Evolutionary conservation across 2,329 filamentous ascomycete genomes (phyloP), one percentile per base, ranked within the genome.

Genomic region (Bipolaris zeicola): DNA sequence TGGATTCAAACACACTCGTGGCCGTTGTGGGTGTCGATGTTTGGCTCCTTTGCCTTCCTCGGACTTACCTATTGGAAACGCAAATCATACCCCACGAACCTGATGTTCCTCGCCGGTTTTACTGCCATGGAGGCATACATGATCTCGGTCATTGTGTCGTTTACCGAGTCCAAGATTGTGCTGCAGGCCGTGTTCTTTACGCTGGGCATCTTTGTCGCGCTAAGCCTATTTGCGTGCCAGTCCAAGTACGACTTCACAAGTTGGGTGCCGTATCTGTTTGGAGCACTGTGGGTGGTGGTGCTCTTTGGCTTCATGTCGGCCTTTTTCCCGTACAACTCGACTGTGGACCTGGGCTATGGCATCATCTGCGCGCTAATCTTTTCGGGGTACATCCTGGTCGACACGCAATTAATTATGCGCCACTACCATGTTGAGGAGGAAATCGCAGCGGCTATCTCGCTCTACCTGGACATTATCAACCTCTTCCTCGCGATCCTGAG

Each of bases 361-460:
- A 88, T 89, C 6, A 78, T 93, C 13, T 85, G 87, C 0, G 94
- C 95, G 2, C 80, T 99, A 43, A 86, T 99, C 73, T 99, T 99
- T 82, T 93, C 89, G 46, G 94, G 83, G 6, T 99, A 99, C 79
- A 96, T 99, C 60, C 83, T 99, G 44, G 91, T 98, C 44, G 95
- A 99, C 75, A 99, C 95, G 0, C 95, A 99, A 82, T 81, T 99
- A 68, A 87, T 99, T 60, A 89, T 99, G 86, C 87, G 93, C 71
- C 91, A 96, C 77, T 95, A 97, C 79, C 94, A 98, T 72, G 92
- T 97, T 50, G 95, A 99, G 80, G 94, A 97, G 84, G 93, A 97
- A 82, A 97, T 98, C 74, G 92, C 93, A 6, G 94, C 94, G 47
- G 89, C 91, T 8, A 96, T 99, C 77, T 95, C 91, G 73, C 84